Percentiles rank a stretch among this genome's conserved stretches.
Conservation (phyloP, 1,139 yeast species). For the Candida sanyaensis region DNA sequence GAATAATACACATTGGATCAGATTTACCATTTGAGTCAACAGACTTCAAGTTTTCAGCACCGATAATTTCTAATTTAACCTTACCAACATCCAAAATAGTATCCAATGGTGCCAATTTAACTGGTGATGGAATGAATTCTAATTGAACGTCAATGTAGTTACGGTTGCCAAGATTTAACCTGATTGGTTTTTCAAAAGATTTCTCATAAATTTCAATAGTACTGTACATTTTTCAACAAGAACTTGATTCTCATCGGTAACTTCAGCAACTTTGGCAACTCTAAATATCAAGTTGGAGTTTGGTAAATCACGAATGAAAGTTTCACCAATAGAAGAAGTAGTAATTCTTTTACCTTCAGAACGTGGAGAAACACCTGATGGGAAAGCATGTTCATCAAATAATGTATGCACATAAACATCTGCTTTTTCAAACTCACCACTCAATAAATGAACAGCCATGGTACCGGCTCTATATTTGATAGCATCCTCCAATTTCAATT, state of each 20-base stretch:
- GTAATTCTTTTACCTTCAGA: conserved; percentile 41
- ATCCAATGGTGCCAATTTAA: conserved; percentile 56
- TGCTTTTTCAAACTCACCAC: conserved; percentile 49
- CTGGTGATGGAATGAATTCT: conserved; percentile 61
- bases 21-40: conserved; percentile 75
- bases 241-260: conserved; percentile 49
- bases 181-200: conserved; percentile 48
- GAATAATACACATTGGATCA: conserved; percentile 62
- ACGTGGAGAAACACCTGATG: conserved; percentile 55
- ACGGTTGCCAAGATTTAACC: conserved; percentile 45
- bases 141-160: conserved; percentile 49
- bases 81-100: conserved; percentile 69
- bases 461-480: conserved; percentile 62
- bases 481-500: conserved; percentile 54
- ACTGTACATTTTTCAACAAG: conserved; percentile 48
- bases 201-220: conserved; percentile 56
- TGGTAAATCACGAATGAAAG: conserved; percentile 68
- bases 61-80: conserved; percentile 54
- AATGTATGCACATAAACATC: conserved; percentile 57
- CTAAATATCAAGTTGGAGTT: conserved; percentile 60
- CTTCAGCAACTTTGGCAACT: conserved; percentile 52
- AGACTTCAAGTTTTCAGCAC: conserved; percentile 53
- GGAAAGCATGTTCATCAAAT: conserved; percentile 64
- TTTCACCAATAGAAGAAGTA: conserved; percentile 50
- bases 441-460: conserved; percentile 51